phyloP scores from a whole-genome alignment of 2,329 filamentous ascomycete genomes.

The Calonectria ilicicola region DNA sequence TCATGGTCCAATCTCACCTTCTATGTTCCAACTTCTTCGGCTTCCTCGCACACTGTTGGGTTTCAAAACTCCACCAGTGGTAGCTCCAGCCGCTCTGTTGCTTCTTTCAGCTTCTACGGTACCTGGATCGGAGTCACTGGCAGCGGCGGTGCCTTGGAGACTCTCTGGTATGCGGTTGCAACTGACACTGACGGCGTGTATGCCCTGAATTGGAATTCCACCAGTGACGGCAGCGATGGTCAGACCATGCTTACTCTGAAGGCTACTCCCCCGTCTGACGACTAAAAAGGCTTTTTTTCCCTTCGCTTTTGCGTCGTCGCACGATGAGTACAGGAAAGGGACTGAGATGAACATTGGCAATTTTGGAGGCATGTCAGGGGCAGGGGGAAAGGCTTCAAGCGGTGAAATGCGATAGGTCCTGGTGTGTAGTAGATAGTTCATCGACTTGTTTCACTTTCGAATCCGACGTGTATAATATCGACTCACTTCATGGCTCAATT shows the following conservation, averaged over 20 bases:
- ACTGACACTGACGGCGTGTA: constrained; percentile 13
- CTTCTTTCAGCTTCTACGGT: constrained; percentile 20
- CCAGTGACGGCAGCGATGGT: neutral
- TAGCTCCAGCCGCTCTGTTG: neutral
- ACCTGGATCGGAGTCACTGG: neutral
- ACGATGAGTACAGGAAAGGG: neutral
- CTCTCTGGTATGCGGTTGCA: constrained; percentile 21
- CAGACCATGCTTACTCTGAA: constrained; percentile 13
- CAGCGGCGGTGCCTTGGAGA: neutral
- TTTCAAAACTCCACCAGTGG: neutral
- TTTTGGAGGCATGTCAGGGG: neutral
- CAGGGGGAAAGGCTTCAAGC: too few relatives aligned
- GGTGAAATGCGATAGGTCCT: too few relatives aligned
- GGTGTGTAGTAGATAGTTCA: too few relatives aligned
- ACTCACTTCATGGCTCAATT: neutral
- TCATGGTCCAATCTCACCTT: constrained; percentile 22
- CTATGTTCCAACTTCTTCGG: constrained; percentile 11
- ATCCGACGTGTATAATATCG: neutral
- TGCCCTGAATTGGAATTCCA: constrained; percentile 21
- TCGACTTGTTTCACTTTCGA: neutral
- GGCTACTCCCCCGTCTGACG: constrained; percentile 9
- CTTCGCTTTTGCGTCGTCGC: neutral
- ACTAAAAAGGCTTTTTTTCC: neutral
- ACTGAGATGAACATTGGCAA: neutral
- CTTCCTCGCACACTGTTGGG: constrained; percentile 18